Conservation (phyloP, 495 filamentous ascomycete genomes). For the Eremomyces bilateralis region DNA sequence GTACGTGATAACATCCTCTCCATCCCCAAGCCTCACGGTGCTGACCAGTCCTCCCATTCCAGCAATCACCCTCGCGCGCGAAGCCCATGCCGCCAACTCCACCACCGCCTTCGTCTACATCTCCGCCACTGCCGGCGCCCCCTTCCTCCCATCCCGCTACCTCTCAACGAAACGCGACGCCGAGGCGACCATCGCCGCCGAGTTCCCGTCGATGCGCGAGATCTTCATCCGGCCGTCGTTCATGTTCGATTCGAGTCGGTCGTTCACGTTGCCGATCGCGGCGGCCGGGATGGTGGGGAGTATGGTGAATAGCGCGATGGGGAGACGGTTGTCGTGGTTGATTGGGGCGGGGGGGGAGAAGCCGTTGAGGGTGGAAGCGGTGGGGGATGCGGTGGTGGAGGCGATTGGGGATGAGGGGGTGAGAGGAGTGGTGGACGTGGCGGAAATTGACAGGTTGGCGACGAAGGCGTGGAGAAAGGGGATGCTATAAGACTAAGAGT, state of each 20-base stretch:
- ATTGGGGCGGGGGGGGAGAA: constrained; percentile 66
- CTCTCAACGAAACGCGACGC: constrained; percentile 85
- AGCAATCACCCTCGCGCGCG: constrained; percentile 66
- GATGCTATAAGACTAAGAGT: constrained; percentile 20
- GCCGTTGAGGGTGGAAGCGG: constrained; percentile 65
- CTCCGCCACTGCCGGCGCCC: constrained; percentile 67
- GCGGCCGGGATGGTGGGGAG: constrained; percentile 43
- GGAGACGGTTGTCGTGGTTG: constrained; percentile 47
- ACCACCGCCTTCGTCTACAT: constrained; percentile 63
- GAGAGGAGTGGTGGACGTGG: constrained; percentile 18
- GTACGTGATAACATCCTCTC: neutral
- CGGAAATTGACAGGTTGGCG: constrained; percentile 19
- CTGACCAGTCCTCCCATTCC: neutral
- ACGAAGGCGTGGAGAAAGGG: constrained; percentile 20
- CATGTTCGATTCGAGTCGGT: constrained; percentile 64
- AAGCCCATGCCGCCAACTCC: constrained; percentile 39
- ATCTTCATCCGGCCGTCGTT: constrained; percentile 75
- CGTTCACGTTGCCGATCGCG: constrained; percentile 70
- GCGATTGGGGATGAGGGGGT: constrained; percentile 17
- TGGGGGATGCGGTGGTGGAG: constrained; percentile 38
- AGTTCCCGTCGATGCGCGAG: constrained; percentile 49
- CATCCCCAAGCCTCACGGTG: neutral
- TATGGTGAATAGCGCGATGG: constrained; percentile 48
- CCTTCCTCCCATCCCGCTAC: constrained; percentile 64
- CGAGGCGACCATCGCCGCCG: constrained; percentile 49